phyloP scores from a whole-genome alignment of 441 rosid genomes.

The Syzygium malaccense region DNA sequence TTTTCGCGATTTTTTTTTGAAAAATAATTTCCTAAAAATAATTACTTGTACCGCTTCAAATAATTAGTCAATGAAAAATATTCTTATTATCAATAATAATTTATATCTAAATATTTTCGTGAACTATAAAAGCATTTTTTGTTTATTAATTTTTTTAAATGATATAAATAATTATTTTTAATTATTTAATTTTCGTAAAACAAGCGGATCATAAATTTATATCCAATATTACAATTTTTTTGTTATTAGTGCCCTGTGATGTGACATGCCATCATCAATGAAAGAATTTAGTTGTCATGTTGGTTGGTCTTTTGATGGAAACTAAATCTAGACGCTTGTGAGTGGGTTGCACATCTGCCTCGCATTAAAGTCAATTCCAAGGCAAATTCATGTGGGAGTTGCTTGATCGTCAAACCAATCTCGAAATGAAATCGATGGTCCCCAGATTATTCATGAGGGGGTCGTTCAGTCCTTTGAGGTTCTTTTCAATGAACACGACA shows the following conservation, averaged over 20 bases:
- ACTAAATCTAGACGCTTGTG: neutral
- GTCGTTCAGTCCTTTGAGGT: neutral
- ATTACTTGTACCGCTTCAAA: too few species aligned
- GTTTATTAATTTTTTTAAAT: too few species aligned
- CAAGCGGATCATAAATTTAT: too few species aligned
- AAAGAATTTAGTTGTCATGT: neutral
- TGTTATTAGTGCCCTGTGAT: neutral
- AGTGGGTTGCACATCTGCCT: neutral
- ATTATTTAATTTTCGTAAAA: too few species aligned
- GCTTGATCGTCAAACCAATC: neutral
- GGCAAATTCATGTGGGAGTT: neutral
- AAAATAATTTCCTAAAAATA: too few species aligned
- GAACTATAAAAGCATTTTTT: too few species aligned
- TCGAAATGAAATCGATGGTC: neutral
- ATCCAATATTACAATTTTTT: neutral
- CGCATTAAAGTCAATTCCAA: neutral
- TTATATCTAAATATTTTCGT: too few species aligned
- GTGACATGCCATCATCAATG: neutral
- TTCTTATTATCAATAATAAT: too few species aligned
- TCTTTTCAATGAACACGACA: neutral
- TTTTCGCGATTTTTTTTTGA: too few species aligned
- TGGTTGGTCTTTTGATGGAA: neutral
- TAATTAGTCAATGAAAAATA: too few species aligned
- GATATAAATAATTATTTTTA: too few species aligned
- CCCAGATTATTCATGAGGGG: neutral